phyloP scores from a whole-genome alignment of 2,329 filamentous ascomycete species.

The Colletotrichum theobromicola region DNA sequence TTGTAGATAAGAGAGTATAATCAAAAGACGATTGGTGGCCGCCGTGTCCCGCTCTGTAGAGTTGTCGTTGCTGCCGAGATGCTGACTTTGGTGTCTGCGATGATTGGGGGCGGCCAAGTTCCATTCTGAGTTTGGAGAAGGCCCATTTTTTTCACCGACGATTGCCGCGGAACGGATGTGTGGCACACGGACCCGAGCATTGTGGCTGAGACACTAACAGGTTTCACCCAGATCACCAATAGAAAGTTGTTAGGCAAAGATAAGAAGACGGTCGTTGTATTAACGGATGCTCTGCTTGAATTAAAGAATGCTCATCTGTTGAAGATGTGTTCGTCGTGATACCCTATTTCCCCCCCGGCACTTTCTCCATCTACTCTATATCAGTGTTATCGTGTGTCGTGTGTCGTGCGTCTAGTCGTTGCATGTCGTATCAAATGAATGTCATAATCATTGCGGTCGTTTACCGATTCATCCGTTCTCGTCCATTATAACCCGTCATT shows the following conservation, averaged over 20 bases:
- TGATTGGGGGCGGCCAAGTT: neutral
- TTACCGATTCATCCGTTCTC: neutral
- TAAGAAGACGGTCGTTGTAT: neutral
- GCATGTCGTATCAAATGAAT: conserved; percentile 16
- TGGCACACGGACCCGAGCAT: conserved; percentile 9
- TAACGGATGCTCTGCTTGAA: neutral
- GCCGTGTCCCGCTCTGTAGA: neutral
- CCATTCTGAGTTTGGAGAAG: neutral
- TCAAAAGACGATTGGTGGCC: rapidly evolving
- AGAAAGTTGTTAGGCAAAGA: conserved; percentile 2
- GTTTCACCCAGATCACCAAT: neutral
- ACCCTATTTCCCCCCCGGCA: neutral
- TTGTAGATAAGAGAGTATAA: neutral
- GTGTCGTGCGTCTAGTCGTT: neutral
- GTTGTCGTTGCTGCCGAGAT: neutral
- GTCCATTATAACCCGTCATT: neutral
- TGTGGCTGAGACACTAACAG: conserved; percentile 17
- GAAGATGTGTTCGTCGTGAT: neutral
- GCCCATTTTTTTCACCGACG: conserved; percentile 16
- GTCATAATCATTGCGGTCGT: neutral
- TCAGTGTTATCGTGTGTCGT: neutral
- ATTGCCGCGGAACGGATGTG: conserved; percentile 22
- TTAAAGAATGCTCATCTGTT: neutral
- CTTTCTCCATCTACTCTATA: neutral
- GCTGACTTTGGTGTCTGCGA: neutral